Conservation (phyloP, 2,329 filamentous ascomycete species). For the Penicillium olsonii region DNA sequence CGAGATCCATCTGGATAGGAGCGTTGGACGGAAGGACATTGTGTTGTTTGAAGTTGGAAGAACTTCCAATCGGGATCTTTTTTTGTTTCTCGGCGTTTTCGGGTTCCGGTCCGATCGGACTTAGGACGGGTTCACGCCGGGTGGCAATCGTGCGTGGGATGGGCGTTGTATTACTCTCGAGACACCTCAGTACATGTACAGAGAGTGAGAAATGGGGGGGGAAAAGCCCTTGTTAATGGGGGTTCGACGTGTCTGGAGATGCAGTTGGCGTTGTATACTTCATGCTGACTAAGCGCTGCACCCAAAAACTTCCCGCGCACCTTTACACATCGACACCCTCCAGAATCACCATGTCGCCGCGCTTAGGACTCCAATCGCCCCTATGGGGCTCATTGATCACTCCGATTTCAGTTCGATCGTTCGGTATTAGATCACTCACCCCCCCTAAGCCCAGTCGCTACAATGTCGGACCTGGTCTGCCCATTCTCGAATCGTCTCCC, state of each 20-base stretch:
- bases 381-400: slow-evolving; percentile 25
- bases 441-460: slow-evolving; percentile 55
- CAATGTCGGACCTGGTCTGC: slow-evolving; percentile 53
- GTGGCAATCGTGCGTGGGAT: background rate
- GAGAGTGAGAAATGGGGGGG: too few species aligned
- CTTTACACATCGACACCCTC: slow-evolving; percentile 3
- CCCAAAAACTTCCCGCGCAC: slow-evolving; percentile 24
- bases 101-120: slow-evolving; percentile 13
- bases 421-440: slow-evolving; percentile 61
- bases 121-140: background rate
- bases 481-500: slow-evolving; percentile 57
- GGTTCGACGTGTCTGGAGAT: background rate
- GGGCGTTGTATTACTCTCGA: too few species aligned
- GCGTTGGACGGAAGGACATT: slow-evolving; percentile 15
- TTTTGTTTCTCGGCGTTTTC: slow-evolving; percentile 10
- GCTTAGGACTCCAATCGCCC: slow-evolving; percentile 32
- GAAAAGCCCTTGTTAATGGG: slow-evolving; percentile 10
- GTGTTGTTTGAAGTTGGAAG: background rate
- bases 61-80: background rate
- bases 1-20: slow-evolving; percentile 26
- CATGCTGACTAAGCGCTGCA: slow-evolving; percentile 19
- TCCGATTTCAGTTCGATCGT: slow-evolving; percentile 37
- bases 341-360: slow-evolving; percentile 36
- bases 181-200: too few species aligned
- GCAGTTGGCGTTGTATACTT: background rate